Evolutionary conservation across 371 early-diverging fungal species (phyloP), one percentile per base, ranked within the genome.

Genomic region (Apophysomyces elegans): DNA sequence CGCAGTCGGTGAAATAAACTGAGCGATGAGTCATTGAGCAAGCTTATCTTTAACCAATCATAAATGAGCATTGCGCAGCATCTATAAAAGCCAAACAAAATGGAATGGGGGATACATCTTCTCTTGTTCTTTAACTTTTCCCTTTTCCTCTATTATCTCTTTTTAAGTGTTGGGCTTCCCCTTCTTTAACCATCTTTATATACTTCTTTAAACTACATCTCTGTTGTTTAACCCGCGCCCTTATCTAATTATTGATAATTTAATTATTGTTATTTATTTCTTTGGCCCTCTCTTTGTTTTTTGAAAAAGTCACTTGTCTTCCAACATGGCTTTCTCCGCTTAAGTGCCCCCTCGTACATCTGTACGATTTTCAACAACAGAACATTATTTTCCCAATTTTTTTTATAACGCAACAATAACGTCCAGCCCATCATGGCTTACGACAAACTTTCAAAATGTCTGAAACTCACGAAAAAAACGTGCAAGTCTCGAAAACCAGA

Each of bases 291-390:
- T n/a, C 39, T 14, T 59, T 54, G 32, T 14, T n/a, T 59, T 14
- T 54, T 50, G 13, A 44, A 43, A 64, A 58, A 64, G 43, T 64
- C 58, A 37, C 35, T 59, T 64, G 37, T 45, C 43, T 21, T 50
- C 63, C 58, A 68, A 38, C 60, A 68, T 68, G 68, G 68, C 56
- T 56, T 62, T 60, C 64, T 64, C 69, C 61, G 69, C 69, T 64
- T 69, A 69, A 69, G 56, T 62, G 41, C 58, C 12, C 36, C 37
- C 37, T 58, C 69, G 69, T 69, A 69, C 69, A 61, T 50, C 35
- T 59, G 54, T 38, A 56, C 56, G 61, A 62, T 56, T 58, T 26
- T 41, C 38, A 39, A 65, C 37, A 58, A 68, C 50, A 61, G 38
- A 44, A 43, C 64, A 56, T 47, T 16, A 44, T 59, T 43, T 45